phyloP scores from a whole-genome alignment of 768 basidiomycete genomes.

The Pulveroboletus sp. region DNA sequence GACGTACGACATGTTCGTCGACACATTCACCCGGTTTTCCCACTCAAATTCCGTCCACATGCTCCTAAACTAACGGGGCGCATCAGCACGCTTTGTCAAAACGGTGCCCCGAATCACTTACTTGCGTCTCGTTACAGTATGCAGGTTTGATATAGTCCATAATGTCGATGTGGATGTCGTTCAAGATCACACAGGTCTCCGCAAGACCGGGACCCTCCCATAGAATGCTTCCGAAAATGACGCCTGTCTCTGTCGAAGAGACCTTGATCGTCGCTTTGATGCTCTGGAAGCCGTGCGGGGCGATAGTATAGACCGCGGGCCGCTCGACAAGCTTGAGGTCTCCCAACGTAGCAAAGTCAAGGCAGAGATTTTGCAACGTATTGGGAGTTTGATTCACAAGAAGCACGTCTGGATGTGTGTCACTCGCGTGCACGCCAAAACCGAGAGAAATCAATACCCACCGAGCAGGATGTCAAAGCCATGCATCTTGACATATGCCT shows the following conservation, averaged over 20 bases:
- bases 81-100: no score
- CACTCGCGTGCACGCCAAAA: not conserved
- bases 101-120: conserved; percentile 25
- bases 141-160: conserved; percentile 54
- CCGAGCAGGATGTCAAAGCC: conserved; percentile 95
- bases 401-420: conserved; percentile 63
- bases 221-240: conserved; percentile 96
- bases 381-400: conserved; percentile 94
- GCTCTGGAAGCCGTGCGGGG: conserved; percentile 95
- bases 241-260: conserved; percentile 96
- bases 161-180: conserved; percentile 97
- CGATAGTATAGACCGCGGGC: conserved; percentile 90
- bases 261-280: conserved; percentile 99
- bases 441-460: conserved; percentile 26
- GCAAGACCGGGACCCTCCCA: conserved; percentile 89
- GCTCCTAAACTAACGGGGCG: conserved; percentile 66
- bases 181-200: conserved; percentile 90
- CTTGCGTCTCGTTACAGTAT: conserved; percentile 92
- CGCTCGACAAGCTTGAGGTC: conserved; percentile 96
- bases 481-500: conserved; percentile 96
- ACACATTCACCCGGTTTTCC: conserved; percentile 98
- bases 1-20: conserved; percentile 73
- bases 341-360: conserved; percentile 96
- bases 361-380: conserved; percentile 92
- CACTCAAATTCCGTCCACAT: conserved; percentile 99